Percentiles rank a stretch among this genome's conserved stretches.
These are phyloP conservation scores for Panicum virgatum DNA, from an alignment of 202 grass and related monocot species.

Conservation along the genomic window DNA sequence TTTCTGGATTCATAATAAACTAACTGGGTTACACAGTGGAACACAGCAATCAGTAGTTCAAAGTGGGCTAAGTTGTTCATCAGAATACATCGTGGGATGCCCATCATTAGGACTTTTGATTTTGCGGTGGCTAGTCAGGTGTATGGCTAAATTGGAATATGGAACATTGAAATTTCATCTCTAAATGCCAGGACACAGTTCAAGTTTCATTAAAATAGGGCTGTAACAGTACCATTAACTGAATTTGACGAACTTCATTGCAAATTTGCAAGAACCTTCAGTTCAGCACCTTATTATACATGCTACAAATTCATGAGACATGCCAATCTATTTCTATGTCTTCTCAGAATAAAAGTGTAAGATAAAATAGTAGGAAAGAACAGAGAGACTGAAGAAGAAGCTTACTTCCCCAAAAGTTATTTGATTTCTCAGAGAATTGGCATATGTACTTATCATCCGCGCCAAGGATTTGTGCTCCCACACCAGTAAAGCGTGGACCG, in stretches of 20 bases:
- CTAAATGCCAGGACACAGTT: neutral
- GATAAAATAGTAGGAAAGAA: neutral
- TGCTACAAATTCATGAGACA: neutral
- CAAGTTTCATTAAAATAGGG: neutral
- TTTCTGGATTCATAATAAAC: neutral
- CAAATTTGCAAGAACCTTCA: neutral
- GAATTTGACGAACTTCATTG: neutral
- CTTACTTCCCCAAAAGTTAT: constrained; percentile 98
- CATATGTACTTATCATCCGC: constrained; percentile 92
- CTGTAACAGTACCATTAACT: neutral
- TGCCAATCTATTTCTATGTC: neutral
- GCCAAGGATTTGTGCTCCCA: constrained; percentile 84
- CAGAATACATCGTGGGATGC: neutral
- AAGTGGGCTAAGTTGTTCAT: neutral
- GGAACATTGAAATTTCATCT: neutral
- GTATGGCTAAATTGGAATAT: neutral
- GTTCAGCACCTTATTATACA: neutral
- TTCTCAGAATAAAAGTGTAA: neutral
- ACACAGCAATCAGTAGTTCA: neutral
- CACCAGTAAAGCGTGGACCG: constrained; percentile 70
- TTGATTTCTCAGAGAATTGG: constrained; percentile 80
- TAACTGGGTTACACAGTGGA: neutral
- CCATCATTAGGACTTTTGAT: neutral
- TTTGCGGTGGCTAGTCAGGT: neutral
- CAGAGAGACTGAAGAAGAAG: constrained; percentile 17